These are phyloP conservation scores for Phlebopus sp. DNA, from an alignment of 1,284 basidiomycete genomes.

Conservation along the genomic window DNA sequence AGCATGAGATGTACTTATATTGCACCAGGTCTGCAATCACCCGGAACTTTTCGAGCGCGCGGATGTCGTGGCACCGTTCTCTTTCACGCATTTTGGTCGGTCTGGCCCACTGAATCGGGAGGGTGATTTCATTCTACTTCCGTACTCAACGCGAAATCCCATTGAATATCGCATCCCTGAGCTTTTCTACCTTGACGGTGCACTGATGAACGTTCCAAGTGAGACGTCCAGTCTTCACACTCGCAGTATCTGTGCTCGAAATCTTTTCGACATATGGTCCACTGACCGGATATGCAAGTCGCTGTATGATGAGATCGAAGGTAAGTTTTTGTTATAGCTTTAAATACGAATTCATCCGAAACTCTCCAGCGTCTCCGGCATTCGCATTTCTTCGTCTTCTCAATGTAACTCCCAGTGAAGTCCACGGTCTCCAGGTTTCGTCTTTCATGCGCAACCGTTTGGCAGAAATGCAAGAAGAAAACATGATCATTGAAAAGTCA, in stretches of 20 bases:
- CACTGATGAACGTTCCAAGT: constrained; percentile 67
- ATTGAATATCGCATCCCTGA: constrained; percentile 80
- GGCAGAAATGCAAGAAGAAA: constrained; percentile 47
- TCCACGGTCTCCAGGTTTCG: constrained; percentile 56
- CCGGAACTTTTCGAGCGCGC: constrained; percentile 98
- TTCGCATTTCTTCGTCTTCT: constrained; percentile 82
- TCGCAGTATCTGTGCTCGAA: constrained; percentile 62
- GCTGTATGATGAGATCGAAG: constrained; percentile 54
- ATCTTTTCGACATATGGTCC: constrained; percentile 91
- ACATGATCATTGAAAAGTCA: constrained; percentile 38
- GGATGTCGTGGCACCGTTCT: constrained; percentile 91
- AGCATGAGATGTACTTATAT: constrained; percentile 7
- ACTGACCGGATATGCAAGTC: constrained; percentile 77
- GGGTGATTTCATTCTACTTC: constrained; percentile 78
- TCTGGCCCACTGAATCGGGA: constrained; percentile 84
- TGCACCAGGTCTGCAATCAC: constrained; percentile 90
- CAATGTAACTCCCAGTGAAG: constrained; percentile 60
- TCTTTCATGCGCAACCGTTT: constrained; percentile 57
- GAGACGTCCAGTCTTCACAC: constrained; percentile 54
- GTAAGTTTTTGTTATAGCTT: constrained; percentile 35
- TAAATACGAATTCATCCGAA: constrained; percentile 6
- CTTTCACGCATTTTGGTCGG: constrained; percentile 82
- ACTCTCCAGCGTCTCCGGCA: constrained; percentile 39
- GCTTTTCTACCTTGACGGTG: constrained; percentile 79
- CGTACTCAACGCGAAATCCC: constrained; percentile 85